Evolutionary conservation across 257 asterid species (phyloP).

Genomic region (Solanum piurae): DNA sequence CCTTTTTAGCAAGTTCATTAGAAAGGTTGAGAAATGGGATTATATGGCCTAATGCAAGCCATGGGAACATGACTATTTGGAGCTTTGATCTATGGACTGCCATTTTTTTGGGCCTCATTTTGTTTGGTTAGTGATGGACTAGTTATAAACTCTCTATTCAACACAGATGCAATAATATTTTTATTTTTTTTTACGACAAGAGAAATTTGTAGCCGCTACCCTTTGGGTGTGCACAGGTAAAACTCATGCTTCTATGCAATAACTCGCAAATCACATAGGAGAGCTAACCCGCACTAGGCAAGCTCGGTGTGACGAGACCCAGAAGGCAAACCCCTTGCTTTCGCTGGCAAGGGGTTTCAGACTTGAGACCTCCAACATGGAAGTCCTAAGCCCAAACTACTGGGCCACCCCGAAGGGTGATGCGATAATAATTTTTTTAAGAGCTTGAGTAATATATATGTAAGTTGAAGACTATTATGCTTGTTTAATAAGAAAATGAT

Average conservation of each 20-base stretch:
- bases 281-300: not conserved
- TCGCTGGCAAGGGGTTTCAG: not conserved
- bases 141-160: not conserved
- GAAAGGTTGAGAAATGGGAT: slow-evolving; percentile 30
- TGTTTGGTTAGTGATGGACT: not conserved
- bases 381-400: fast-evolving
- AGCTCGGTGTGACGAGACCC: not conserved
- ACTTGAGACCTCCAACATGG: not conserved
- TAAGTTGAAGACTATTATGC: not conserved
- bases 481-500: no score
- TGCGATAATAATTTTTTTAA: no score
- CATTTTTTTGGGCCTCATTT: not conserved
- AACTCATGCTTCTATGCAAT: fast-evolving
- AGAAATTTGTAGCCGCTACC: fast-evolving
- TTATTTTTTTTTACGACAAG: no score
- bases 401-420: no score
- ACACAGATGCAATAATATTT: not conserved
- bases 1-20: slow-evolving; percentile 39
- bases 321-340: not conserved
- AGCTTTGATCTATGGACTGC: not conserved
- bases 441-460: not conserved
- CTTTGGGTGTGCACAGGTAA: fast-evolving
- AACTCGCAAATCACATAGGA: not conserved
- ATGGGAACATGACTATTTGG: slow-evolving; percentile 39
- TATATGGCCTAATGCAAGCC: slow-evolving; percentile 55